Base-by-base conservation (phyloP, 2,329 filamentous ascomycete species). In the Corynespora cassiicola region DNA sequence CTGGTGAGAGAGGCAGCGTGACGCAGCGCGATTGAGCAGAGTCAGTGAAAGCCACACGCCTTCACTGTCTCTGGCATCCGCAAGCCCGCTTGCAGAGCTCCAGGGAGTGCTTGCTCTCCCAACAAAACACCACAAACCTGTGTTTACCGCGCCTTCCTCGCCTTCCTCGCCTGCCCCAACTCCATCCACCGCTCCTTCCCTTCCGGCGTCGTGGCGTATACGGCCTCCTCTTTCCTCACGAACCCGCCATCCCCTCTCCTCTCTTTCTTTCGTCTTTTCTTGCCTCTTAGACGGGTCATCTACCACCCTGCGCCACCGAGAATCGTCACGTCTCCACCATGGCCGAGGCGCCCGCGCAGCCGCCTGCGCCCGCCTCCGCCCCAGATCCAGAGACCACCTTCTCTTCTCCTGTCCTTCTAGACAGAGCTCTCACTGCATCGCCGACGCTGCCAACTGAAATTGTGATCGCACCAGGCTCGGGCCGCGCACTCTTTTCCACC, bases 401-500 rank as follows among this genome's bases (percentile, higher is more conserved):
- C n/a, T n/a, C n/a, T n/a, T 48, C 40, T 25, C 39, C 42, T n/a
- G 23, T 42, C 27, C 20, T 24, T 8, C 43, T 39, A 30, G 45
- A 53, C 2, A 44, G 50, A 19, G 39, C 43, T 3, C 39, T 48
- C 7, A 39, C 34, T 22, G 27, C 31, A 19, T 18, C 31, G 10
- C 12, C 20, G 22, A 8, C 21, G 7, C 14, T 11, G 6, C 28
- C 12, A 7, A 6, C 28, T 15, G 17, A 19, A 22, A 9, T 27
- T 14, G 36, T 40, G 12, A 47, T 45, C 18, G 20, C n/a, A 5
- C 46, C 42, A 7, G 31, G 35, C 17, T 23, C 16, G 17, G 42
- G 48, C 11, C 33, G 35, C 19, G 58, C 58, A 17, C 43, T 62
- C 38, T 63, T 66, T 51, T 65, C 62, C 17, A 68, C 62, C 8